A percentile compares a stretch with the other conserved stretches of the same genome.
Evolutionary conservation across 257 asterid genomes (phyloP).

Genomic region (Voacanga thouarsii): DNA sequence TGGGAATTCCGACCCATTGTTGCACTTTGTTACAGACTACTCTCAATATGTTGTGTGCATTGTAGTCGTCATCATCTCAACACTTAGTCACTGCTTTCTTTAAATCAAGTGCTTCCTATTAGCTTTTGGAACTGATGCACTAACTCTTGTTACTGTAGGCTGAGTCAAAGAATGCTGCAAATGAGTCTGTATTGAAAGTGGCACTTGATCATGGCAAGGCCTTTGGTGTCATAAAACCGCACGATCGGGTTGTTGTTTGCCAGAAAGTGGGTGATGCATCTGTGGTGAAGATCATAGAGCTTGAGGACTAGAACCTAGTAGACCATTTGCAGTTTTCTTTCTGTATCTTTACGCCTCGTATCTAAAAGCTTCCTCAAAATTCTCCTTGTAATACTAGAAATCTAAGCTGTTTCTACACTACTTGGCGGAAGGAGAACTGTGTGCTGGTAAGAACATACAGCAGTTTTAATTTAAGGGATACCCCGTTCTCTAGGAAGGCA

Average conservation of each 20-base stretch:
- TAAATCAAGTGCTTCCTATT: neutral
- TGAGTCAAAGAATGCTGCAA: constrained; percentile 56
- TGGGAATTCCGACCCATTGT: neutral
- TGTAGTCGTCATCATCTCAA: neutral
- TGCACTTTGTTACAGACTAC: neutral
- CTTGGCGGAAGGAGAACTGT: neutral
- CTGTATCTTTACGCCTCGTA: neutral
- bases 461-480: neutral
- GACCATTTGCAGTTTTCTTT: neutral
- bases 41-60: neutral
- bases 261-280: constrained; percentile 91
- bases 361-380: neutral
- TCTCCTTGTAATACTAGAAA: neutral
- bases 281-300: constrained; percentile 84
- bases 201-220: constrained; percentile 80
- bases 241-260: constrained; percentile 75
- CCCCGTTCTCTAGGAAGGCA: neutral
- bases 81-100: constrained; percentile 7
- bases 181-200: constrained; percentile 70
- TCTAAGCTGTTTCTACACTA: neutral
- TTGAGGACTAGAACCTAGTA: constrained; percentile 46
- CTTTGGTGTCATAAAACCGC: constrained; percentile 63
- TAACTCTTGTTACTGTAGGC: constrained; percentile 42
- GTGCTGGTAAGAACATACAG: neutral
- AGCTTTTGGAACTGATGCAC: neutral